Percentiles rank a stretch among this genome's conserved stretches.
These are phyloP conservation scores for Citeromyces hawaiiensis DNA, from an alignment of 1,139 yeast genomes.

Conservation along the genomic window DNA sequence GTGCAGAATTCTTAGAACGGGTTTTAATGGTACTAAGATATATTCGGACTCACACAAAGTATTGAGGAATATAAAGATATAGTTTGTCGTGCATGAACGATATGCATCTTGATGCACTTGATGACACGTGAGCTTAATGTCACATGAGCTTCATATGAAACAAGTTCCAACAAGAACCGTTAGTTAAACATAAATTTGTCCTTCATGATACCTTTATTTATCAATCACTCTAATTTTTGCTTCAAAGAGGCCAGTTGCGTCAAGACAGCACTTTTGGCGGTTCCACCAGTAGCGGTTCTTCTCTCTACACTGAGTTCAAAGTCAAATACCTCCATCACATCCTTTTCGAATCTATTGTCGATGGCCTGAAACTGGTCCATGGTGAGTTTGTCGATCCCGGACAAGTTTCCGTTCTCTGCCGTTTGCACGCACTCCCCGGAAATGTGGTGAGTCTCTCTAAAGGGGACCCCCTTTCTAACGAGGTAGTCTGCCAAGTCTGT, in stretches of 20 bases:
- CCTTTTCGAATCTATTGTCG: constrained; percentile 68
- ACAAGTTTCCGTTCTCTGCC: constrained; percentile 66
- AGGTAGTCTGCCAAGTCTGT: constrained; percentile 96
- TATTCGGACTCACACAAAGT: too few species aligned
- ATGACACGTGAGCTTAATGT: too few species aligned
- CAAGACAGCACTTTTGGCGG: constrained; percentile 81
- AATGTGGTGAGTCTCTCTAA: constrained; percentile 97
- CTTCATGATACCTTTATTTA: too few species aligned
- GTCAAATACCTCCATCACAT: constrained; percentile 73
- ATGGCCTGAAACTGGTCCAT: constrained; percentile 67
- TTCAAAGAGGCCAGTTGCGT: constrained; percentile 47
- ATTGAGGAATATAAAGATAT: too few species aligned
- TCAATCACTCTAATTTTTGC: constrained; percentile 2
- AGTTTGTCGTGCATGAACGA: too few species aligned
- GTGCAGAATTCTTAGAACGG: too few species aligned
- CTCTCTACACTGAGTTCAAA: constrained; percentile 93
- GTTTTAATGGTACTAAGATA: too few species aligned
- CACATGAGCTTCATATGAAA: too few species aligned
- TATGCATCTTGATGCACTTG: too few species aligned
- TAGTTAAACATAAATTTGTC: too few species aligned
- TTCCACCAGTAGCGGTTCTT: constrained; percentile 94
- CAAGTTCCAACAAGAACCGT: too few species aligned
- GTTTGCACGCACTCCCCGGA: constrained; percentile 92
- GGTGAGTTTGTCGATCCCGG: constrained; percentile 73
- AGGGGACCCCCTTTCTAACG: constrained; percentile 96